Evolutionary conservation across 2,329 filamentous ascomycete genomes (phyloP), one percentile per base, ranked within the genome.

Genomic region (Phaeosphaeriaceae sp.): DNA sequence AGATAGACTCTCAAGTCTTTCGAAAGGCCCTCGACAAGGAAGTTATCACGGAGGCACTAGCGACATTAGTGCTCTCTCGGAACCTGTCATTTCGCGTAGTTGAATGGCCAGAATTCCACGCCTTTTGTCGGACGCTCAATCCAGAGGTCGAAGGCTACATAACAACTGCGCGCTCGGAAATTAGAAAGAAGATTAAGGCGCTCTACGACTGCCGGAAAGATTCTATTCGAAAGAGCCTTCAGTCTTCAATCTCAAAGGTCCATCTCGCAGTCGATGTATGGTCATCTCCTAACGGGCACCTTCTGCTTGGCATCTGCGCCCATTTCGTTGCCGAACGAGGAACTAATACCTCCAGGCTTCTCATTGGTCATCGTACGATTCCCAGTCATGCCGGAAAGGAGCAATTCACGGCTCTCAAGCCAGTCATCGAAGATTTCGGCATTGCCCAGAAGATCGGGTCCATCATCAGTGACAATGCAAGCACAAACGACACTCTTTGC

Each of bases 261-360:
- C 12, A 42, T 42, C 39, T 42, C 30, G 23, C 26, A 42, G 39
- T 42, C 16, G 13, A 42, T 42, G 13, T 42, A 26, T 42, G 13
- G 39, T 42, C 13, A 42, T 42, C 39, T 33, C 39, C 39, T 26
- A 42, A 41, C 20, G 28, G 20, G 38, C 20, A 34, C 30, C 34
- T 46, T 46, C 35, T 46, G n/a, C 43, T 46, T 46, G 21, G 34
- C 8, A 46, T 46, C n/a, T 39, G 13, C 34, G 43, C 43, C 26
- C 34, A 46, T 39, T 40, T 9, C 34, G 40, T 46, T 30, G 18
- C 23, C 11, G n/a, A 40, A 29, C 23, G 16, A 12, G 17, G 28
- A 40, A 34, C n/a, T 13, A 18, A 39, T 29, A 15, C 32, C 5
- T 46, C 18, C 16, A 46, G 35, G 29, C 23, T 34, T 18, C 26